These are phyloP conservation scores for Amanita muscaria DNA, from an alignment of 768 basidiomycete genomes.

Conservation along the genomic window DNA sequence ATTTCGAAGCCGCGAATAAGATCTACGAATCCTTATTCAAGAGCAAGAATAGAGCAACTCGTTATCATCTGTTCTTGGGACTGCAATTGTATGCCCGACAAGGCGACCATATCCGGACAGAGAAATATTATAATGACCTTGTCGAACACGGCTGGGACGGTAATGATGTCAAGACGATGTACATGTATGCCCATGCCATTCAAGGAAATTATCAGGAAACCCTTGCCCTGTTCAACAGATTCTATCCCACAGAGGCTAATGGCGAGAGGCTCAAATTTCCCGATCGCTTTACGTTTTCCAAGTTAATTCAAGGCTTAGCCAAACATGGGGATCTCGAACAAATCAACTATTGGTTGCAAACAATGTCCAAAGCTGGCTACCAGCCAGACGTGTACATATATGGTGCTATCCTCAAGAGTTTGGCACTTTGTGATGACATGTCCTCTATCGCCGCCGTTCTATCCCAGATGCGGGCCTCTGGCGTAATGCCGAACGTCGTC, in stretches of 20 bases:
- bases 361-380: constrained; percentile 39
- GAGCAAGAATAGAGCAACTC: constrained; percentile 8
- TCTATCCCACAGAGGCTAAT: constrained; percentile 34
- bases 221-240: constrained; percentile 42
- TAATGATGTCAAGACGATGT: constrained; percentile 27
- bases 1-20: constrained; percentile 34
- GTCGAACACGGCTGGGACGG: constrained; percentile 18
- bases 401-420: constrained; percentile 50
- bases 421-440: constrained; percentile 48
- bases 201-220: constrained; percentile 32
- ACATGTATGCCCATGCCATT: constrained; percentile 50
- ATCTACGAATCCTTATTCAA: constrained; percentile 27
- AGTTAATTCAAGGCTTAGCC: constrained; percentile 45
- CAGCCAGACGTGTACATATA: constrained; percentile 49
- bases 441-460: constrained; percentile 40
- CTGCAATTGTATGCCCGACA: constrained; percentile 44
- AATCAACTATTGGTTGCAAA: constrained; percentile 43
- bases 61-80: constrained; percentile 31
- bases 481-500: constrained; percentile 36
- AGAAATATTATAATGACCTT: constrained; percentile 34
- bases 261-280: constrained; percentile 30
- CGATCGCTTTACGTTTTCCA: constrained; percentile 41
- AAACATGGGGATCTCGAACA: constrained; percentile 37
- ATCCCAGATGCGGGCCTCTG: constrained; percentile 49
- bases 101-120: constrained; percentile 37